Percentiles rank a stretch among this genome's conserved stretches.
These are phyloP conservation scores for Aspergillus udagawae DNA, from an alignment of 2,329 filamentous ascomycete species.

Conservation along the genomic window DNA sequence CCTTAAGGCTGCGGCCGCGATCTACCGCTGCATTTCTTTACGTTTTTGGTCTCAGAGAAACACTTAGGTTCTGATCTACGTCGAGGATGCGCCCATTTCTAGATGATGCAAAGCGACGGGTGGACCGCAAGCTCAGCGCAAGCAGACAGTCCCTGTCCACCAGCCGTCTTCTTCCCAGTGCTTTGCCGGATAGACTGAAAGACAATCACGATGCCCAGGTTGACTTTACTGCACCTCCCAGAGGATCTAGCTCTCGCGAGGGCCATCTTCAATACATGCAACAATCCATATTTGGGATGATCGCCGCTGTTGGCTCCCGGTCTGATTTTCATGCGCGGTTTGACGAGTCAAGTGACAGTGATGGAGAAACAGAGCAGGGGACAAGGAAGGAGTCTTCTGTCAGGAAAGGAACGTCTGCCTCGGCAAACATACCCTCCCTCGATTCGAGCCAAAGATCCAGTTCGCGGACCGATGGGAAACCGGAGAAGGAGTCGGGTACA, in stretches of 20 bases:
- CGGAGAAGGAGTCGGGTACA: slow-evolving; percentile 12
- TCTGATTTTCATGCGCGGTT: slow-evolving; percentile 79
- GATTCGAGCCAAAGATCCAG: slow-evolving; percentile 3
- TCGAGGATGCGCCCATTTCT: slow-evolving; percentile 31
- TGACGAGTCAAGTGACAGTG: slow-evolving; percentile 79
- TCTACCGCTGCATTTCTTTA: background rate
- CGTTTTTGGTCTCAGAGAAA: background rate
- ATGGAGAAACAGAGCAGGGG: slow-evolving; percentile 46
- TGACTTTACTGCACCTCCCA: slow-evolving; percentile 56
- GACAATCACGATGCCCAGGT: slow-evolving; percentile 58
- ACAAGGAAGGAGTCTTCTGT: slow-evolving; percentile 11
- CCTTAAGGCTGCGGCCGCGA: background rate
- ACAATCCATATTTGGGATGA: slow-evolving; percentile 89
- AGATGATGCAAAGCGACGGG: slow-evolving; percentile 42
- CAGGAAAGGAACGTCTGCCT: slow-evolving; percentile 5
- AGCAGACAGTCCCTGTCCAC: slow-evolving; percentile 41
- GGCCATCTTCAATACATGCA: slow-evolving; percentile 67
- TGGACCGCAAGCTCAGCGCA: slow-evolving; percentile 39
- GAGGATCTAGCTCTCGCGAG: slow-evolving; percentile 31
- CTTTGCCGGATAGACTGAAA: slow-evolving; percentile 56
- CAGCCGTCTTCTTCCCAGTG: slow-evolving; percentile 44
- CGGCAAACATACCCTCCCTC: slow-evolving; percentile 1
- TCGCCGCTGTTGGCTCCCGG: slow-evolving; percentile 79
- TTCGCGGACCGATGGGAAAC: background rate
- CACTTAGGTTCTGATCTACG: background rate